Percentiles rank a stretch among this genome's conserved stretches.
Conservation (phyloP, 129 eudicot genomes). For the Daucus carota region DNA sequence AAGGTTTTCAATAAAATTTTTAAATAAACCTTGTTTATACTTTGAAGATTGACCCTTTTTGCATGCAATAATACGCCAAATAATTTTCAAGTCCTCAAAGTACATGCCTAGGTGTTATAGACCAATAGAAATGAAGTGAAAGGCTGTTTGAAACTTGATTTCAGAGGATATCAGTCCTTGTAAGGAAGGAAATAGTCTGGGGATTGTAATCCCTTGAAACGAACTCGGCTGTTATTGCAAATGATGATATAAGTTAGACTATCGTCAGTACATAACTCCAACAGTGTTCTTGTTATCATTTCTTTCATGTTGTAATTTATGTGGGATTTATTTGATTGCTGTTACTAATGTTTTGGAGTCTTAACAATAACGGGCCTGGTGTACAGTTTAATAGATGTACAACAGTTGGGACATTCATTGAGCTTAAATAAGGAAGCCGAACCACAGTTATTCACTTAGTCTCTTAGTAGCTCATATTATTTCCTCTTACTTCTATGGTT, state of each 20-base stretch:
- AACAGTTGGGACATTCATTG: neutral
- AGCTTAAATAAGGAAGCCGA: too few species aligned
- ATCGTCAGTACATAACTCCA: too few species aligned
- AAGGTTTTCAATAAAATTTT: too few species aligned
- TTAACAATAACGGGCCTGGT: neutral
- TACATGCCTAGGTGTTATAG: neutral
- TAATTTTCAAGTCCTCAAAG: neutral
- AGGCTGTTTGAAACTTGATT: too few species aligned
- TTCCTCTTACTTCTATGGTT: neutral
- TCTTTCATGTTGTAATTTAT: neutral
- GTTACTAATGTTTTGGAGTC: neutral
- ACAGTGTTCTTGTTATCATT: neutral
- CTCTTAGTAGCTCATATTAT: neutral
- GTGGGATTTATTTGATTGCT: neutral
- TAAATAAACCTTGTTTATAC: too few species aligned
- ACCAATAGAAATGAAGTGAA: too few species aligned
- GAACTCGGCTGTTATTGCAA: too few species aligned
- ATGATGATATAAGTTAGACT: too few species aligned
- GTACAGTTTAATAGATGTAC: neutral
- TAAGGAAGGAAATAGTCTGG: too few species aligned
- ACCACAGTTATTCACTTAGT: neutral
- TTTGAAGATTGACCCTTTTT: neutral
- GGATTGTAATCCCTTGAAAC: too few species aligned
- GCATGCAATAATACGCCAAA: neutral
- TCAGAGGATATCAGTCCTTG: too few species aligned